phyloP scores from a whole-genome alignment of 768 basidiomycete species.

The Lactarius indigo region DNA sequence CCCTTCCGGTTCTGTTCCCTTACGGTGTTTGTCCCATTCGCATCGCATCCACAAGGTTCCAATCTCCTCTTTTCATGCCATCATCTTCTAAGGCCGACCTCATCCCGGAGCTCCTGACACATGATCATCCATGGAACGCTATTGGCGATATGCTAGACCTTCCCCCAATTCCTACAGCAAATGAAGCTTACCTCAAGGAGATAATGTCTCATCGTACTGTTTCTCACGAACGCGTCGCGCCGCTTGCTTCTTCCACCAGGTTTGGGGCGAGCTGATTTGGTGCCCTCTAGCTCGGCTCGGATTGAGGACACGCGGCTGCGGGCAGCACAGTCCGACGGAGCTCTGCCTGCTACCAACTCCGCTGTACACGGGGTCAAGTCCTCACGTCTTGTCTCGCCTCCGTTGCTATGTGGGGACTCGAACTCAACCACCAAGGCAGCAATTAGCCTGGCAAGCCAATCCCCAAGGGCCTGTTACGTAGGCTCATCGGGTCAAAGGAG shows the following conservation, averaged over 20 bases:
- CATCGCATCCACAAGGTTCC: not conserved
- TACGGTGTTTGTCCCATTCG: not conserved
- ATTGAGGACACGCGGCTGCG: not conserved
- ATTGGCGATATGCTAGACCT: constrained; percentile 23
- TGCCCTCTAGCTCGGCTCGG: not conserved
- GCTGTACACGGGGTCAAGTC: not conserved
- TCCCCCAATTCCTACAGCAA: constrained; percentile 17
- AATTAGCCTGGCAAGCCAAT: not conserved
- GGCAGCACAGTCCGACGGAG: not conserved
- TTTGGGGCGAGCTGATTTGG: not conserved
- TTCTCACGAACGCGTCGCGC: not conserved
- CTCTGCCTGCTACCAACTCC: not conserved
- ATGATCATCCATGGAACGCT: constrained; percentile 22
- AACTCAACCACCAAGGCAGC: not conserved
- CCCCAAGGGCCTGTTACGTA: not conserved
- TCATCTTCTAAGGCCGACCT: constrained; percentile 11
- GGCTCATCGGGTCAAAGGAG: not conserved
- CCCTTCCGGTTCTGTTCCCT: not conserved
- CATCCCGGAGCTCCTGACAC: constrained; percentile 11
- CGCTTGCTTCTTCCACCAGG: not conserved
- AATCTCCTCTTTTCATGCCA: not conserved
- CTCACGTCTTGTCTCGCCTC: not conserved
- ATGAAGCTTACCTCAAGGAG: constrained; percentile 3
- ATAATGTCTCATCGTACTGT: not conserved
- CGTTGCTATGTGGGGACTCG: not conserved